Evolutionary conservation across 371 early-diverging fungal genomes (phyloP).

Genomic region (Mortierella sp.): DNA sequence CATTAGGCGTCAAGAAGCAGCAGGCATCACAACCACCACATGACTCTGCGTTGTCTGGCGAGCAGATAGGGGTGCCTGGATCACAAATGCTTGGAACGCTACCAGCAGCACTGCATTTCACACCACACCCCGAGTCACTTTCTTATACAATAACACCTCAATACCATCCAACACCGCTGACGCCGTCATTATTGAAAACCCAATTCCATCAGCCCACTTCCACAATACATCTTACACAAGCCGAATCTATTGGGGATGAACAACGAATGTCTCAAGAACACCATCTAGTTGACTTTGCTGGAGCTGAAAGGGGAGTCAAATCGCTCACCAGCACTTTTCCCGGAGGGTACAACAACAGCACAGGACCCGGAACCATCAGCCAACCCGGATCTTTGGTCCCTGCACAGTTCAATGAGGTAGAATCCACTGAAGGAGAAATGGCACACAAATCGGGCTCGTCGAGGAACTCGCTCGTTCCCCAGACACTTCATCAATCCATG

Average conservation of each 20-base stretch:
- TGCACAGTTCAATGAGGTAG: conserved; percentile 17
- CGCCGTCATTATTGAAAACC: conserved; percentile 9
- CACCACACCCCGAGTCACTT: conserved; percentile 7
- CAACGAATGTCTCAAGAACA: conserved; percentile 14
- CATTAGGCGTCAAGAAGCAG: conserved; percentile 27
- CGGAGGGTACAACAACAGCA: conserved; percentile 27
- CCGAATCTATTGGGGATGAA: conserved; percentile 41
- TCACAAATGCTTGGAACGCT: not conserved
- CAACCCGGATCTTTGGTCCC: conserved; percentile 20
- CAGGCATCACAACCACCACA: conserved; percentile 18
- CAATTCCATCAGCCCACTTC: conserved; percentile 10
- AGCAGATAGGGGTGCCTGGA: not conserved
- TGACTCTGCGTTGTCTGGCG: not conserved
- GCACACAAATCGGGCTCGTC: not conserved
- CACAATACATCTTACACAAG: not conserved
- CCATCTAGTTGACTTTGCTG: not conserved
- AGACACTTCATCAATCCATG: conserved; percentile 10
- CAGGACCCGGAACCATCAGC: conserved; percentile 10
- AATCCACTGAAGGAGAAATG: conserved; percentile 22
- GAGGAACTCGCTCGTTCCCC: conserved; percentile 14
- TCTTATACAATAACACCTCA: conserved; percentile 10
- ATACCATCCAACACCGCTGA: conserved; percentile 8
- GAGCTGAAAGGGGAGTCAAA: conserved; percentile 2
- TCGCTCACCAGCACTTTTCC: conserved; percentile 40
- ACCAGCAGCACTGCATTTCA: conserved; percentile 11